Evolutionary conservation across 2,329 filamentous ascomycete species (phyloP).

Genomic region (Nemania serpens): DNA sequence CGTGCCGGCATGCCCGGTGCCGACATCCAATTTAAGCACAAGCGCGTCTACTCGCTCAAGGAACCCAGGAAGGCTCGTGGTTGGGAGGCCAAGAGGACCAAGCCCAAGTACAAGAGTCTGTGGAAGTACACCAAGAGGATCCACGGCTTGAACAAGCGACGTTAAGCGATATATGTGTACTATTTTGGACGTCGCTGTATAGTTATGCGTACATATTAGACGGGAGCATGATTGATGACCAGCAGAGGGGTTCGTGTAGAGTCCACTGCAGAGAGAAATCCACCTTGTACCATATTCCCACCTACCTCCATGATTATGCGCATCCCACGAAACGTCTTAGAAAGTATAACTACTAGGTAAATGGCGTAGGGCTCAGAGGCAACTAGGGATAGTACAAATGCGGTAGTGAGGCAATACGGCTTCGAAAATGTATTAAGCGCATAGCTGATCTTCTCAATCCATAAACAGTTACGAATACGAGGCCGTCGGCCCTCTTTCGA

Average conservation of each 20-base stretch:
- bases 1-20: slow-evolving; percentile 74
- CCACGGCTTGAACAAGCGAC: slow-evolving; percentile 36
- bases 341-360: too few relatives aligned
- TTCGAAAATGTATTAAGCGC: too few relatives aligned
- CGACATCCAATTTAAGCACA: slow-evolving; percentile 83
- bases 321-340: slow-evolving; percentile 21
- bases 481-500: too few relatives aligned
- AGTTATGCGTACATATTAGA: slow-evolving; percentile 22
- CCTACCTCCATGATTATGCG: neutral
- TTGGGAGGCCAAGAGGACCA: slow-evolving; percentile 69
- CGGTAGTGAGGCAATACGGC: too few relatives aligned
- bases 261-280: neutral
- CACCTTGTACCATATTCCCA: slow-evolving; percentile 25
- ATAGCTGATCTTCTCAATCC: too few relatives aligned
- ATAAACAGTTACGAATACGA: too few relatives aligned
- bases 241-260: neutral
- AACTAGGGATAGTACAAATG: too few relatives aligned
- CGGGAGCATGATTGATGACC: slow-evolving; percentile 8
- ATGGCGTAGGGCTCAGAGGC: too few relatives aligned
- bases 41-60: slow-evolving; percentile 73
- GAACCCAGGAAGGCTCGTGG: slow-evolving; percentile 63
- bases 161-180: slow-evolving; percentile 7
- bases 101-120: slow-evolving; percentile 66
- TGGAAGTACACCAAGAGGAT: slow-evolving; percentile 70
- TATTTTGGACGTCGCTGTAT: slow-evolving; percentile 17